Evolutionary conservation across 2,329 filamentous ascomycete species (phyloP), one percentile per base, ranked within the genome.

Genomic region (Calonectria fujianensis): DNA sequence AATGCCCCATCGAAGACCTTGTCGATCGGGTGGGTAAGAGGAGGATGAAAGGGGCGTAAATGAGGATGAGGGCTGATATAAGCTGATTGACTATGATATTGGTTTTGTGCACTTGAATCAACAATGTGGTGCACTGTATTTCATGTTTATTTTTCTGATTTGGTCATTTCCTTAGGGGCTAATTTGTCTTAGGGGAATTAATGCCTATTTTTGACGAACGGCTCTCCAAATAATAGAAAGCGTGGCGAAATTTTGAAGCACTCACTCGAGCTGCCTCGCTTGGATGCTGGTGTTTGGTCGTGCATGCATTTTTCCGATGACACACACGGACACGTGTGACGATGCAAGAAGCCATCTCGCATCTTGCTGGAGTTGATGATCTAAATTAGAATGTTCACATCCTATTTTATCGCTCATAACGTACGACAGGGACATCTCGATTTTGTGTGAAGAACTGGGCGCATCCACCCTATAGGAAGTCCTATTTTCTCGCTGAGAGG

Each of bases 11-110:
- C 31, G 80, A 81, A 32, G 80, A 65, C 18, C 70, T 81, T 9
- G 78, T 80, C 20, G 75, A 81, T 63, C 74, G 80, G 69, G 74
- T 74, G 14, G 80, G 80, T 6, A 81, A 81, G 73, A 78, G 76
- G 37, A 78, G 76, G 57, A 45, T 68, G n/a, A 75, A 61, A 66
- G 75, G 73, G 24, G n/a, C 32, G 32, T 70, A 16, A 63, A 41
- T 41, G 57, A 41, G 16, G 24, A 63, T 29, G 35, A 7, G 24
- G 14, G 32, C 16, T 63, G 57, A 41, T 63, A 24, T 20, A 27
- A 41, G n/a, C 35, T 29, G 24, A 16, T 29, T 39, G n/a, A 57
- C 52, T 41, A 13, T 20, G 24, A 41, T 24, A 3, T 11, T n/a
- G 11, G 57, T 39, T 61, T 61, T 39, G 57, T 61, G 31, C 4